phyloP scores from a whole-genome alignment of 148 eudicot genomes.

The Vaccinium myrtillus region DNA sequence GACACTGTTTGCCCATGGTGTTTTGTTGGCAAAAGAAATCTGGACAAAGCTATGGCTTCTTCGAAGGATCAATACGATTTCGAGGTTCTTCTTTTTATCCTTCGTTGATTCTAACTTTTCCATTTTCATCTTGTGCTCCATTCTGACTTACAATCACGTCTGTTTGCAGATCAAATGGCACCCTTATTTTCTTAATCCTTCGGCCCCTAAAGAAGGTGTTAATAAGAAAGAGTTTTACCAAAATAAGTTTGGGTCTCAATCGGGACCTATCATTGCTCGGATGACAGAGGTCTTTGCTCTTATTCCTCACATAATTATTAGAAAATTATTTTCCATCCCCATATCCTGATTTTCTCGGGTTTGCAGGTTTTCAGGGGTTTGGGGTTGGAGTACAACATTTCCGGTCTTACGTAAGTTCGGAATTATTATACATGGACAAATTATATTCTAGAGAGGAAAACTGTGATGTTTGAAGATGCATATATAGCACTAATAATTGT shows the following conservation, averaged over 20 bases:
- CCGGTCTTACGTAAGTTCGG: constrained; percentile 80
- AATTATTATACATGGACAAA: not conserved
- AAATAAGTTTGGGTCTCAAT: constrained; percentile 56
- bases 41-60: constrained; percentile 74
- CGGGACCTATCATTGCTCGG: constrained; percentile 47
- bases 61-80: constrained; percentile 63
- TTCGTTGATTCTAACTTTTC: not conserved
- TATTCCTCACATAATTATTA: not conserved
- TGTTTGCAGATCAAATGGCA: constrained; percentile 74
- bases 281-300: constrained; percentile 63
- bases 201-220: constrained; percentile 80
- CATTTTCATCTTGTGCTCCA: not conserved
- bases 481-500: not conserved
- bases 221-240: constrained; percentile 63
- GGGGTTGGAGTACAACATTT: constrained; percentile 64
- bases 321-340: not conserved
- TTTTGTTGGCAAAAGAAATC: constrained; percentile 86
- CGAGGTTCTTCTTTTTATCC: constrained; percentile 45
- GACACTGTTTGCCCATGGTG: constrained; percentile 99
- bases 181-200: constrained; percentile 75
- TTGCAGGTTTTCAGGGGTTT: constrained; percentile 68
- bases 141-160: not conserved
- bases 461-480: not conserved
- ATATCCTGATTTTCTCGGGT: not conserved
- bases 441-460: not conserved